Evolutionary conservation across 495 filamentous ascomycete species (phyloP).

Genomic region (Penicillium nucicola): DNA sequence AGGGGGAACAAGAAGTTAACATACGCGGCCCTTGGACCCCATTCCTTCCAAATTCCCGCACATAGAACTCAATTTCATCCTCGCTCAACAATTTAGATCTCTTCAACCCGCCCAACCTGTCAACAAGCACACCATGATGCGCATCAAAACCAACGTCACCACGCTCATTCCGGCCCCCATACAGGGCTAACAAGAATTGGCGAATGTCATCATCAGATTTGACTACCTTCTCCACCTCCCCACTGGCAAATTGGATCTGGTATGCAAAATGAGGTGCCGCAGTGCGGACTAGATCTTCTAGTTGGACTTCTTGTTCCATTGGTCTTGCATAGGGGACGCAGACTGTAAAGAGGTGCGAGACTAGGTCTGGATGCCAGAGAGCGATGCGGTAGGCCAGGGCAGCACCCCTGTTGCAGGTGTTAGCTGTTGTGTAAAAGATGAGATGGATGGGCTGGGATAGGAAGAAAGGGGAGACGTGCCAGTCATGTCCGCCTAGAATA

Average conservation of each 20-base stretch:
- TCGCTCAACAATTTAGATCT: conserved; percentile 55
- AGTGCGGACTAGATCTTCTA: conserved; percentile 53
- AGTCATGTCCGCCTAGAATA: conserved; percentile 84
- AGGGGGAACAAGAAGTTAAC: conserved; percentile 8
- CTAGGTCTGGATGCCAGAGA: conserved; percentile 66
- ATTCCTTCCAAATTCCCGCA: conserved; percentile 60
- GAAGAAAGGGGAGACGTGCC: conserved; percentile 35
- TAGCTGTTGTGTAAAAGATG: background rate
- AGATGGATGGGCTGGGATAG: no score
- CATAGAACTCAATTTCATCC: conserved; percentile 76
- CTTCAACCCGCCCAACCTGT: conserved; percentile 46
- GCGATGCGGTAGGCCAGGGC: conserved; percentile 59
- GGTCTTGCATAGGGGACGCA: conserved; percentile 71
- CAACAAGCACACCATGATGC: conserved; percentile 53
- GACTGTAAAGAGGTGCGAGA: conserved; percentile 70
- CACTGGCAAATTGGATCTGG: conserved; percentile 72
- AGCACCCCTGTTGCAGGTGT: conserved; percentile 45
- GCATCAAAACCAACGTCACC: conserved; percentile 53
- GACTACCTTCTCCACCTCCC: conserved; percentile 60
- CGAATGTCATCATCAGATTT: conserved; percentile 55
- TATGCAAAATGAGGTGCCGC: conserved; percentile 75
- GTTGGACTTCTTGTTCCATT: conserved; percentile 39
- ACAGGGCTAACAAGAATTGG: conserved; percentile 66
- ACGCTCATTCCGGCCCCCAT: conserved; percentile 56
- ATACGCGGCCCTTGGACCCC: conserved; percentile 74